Percentiles rank a stretch among this genome's conserved stretches.
Evolutionary conservation across 2,329 filamentous ascomycete genomes (phyloP).

Genomic region (Venturia nashicola): DNA sequence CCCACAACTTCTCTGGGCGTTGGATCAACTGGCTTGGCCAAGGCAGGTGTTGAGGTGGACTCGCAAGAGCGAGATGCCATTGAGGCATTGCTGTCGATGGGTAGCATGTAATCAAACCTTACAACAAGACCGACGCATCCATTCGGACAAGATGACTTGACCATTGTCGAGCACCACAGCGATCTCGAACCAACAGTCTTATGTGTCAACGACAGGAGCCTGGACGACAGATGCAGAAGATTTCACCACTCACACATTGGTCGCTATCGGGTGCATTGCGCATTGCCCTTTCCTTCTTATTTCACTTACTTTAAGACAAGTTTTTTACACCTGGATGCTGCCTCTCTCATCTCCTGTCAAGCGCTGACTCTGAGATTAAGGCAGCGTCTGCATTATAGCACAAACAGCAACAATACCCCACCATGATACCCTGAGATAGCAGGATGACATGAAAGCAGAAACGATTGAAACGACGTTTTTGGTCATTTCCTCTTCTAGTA

Average conservation of each 20-base stretch:
- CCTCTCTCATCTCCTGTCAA: slow-evolving; percentile 5
- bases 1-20: slow-evolving; percentile 16
- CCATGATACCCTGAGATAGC: not conserved
- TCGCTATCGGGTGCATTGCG: not conserved
- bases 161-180: not conserved
- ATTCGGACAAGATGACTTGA: not conserved
- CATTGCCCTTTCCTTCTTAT: not conserved
- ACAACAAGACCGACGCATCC: not conserved
- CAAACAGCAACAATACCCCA: not conserved
- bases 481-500: not conserved
- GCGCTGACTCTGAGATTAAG: slow-evolving; percentile 6
- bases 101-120: slow-evolving; percentile 40
- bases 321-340: not conserved
- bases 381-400: not conserved
- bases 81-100: slow-evolving; percentile 68
- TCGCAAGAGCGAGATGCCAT: slow-evolving; percentile 67
- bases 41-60: slow-evolving; percentile 18
- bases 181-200: not conserved
- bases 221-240: not conserved
- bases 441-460: not conserved
- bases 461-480: not conserved
- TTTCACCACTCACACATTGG: not conserved
- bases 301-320: not conserved
- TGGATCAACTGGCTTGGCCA: slow-evolving; percentile 30
- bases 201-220: not conserved